phyloP scores from a whole-genome alignment of 345 rosid genomes.

The Salix udensis region DNA sequence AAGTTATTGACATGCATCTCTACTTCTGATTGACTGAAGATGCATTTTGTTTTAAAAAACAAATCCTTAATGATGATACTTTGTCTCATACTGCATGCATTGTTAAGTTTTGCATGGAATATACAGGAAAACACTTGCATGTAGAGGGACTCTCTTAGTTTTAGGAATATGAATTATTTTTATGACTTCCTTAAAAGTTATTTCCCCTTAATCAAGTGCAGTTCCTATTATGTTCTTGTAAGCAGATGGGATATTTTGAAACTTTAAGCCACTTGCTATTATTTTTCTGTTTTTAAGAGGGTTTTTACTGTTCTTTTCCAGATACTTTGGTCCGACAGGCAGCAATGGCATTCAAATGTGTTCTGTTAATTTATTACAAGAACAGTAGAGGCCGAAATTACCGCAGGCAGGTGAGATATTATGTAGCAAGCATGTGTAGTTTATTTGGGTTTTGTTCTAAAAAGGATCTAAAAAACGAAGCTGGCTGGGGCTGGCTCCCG shows the following conservation, averaged over 20 bases:
- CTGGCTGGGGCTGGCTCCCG: neutral
- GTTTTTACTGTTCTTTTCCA: slow-evolving; percentile 33
- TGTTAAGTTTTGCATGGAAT: neutral
- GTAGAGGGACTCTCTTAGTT: neutral
- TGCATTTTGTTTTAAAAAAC: neutral
- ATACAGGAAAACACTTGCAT: neutral
- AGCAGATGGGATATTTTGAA: neutral
- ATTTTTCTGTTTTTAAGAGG: slow-evolving; percentile 4
- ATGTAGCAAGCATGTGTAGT: neutral
- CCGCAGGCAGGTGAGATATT: slow-evolving; percentile 75
- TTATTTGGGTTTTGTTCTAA: neutral
- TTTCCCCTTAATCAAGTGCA: neutral
- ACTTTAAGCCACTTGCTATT: neutral
- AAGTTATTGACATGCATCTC: slow-evolving; percentile 5
- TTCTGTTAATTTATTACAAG: slow-evolving; percentile 81
- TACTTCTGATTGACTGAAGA: neutral
- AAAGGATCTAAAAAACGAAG: neutral
- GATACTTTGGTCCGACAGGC: slow-evolving; percentile 92
- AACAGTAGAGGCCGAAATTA: slow-evolving; percentile 92
- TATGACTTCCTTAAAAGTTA: neutral
- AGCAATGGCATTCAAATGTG: slow-evolving; percentile 84
- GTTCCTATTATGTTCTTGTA: neutral
- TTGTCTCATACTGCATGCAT: neutral
- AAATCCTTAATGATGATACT: neutral
- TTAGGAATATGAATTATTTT: neutral